These are phyloP conservation scores for Daldinia decipiens DNA, from an alignment of 495 filamentous ascomycete genomes.

Conservation along the genomic window DNA sequence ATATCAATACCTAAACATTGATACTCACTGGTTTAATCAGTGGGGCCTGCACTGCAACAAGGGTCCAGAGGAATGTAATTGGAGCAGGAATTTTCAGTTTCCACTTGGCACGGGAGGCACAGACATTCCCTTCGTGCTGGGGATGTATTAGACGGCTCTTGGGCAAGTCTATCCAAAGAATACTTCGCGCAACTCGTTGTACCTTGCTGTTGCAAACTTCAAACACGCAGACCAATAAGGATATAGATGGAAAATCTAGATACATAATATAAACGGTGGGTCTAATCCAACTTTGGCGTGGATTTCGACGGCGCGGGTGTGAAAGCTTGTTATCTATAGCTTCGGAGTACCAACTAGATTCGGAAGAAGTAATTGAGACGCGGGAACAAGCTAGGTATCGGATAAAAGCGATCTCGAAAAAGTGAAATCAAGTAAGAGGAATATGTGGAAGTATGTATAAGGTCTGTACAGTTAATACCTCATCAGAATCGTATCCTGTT, in stretches of 20 bases:
- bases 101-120: not conserved
- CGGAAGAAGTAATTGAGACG: constrained; percentile 3
- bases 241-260: not conserved
- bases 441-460: too few relatives aligned
- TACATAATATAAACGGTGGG: not conserved
- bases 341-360: constrained; percentile 22
- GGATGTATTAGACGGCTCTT: not conserved
- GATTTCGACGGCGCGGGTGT: not conserved
- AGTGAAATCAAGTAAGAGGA: not conserved
- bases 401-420: not conserved
- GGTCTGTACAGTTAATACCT: too few relatives aligned
- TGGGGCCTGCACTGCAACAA: not conserved
- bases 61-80: not conserved
- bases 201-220: not conserved
- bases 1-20: not conserved
- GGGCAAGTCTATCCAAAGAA: not conserved
- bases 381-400: too few relatives aligned
- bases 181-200: not conserved
- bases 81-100: not conserved
- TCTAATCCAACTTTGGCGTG: not conserved
- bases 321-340: constrained; percentile 26
- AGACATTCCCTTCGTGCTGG: not conserved
- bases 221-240: not conserved
- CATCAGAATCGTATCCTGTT: too few relatives aligned
- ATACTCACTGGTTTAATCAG: too few relatives aligned